A percentile compares a stretch with the other conserved stretches of the same genome.
phyloP scores from a whole-genome alignment of 768 basidiomycete genomes.

The Russula vinacea region DNA sequence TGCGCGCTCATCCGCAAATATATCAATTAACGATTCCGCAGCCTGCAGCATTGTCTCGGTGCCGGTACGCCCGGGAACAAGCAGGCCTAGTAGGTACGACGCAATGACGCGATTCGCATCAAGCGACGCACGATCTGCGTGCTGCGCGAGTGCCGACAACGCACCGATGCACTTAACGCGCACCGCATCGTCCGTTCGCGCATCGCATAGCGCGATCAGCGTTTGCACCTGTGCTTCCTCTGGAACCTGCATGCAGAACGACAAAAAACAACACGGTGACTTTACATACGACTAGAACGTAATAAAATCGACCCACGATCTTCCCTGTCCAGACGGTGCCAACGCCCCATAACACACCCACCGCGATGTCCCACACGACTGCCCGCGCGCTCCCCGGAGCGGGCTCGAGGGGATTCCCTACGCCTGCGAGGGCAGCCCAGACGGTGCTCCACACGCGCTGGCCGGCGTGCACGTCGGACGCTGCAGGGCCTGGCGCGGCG shows the following conservation, averaged over 20 bases:
- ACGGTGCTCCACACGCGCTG: constrained; percentile 58
- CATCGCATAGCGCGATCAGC: constrained; percentile 62
- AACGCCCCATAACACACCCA: constrained; percentile 88
- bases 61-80: constrained; percentile 43
- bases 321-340: constrained; percentile 68
- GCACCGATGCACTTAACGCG: constrained; percentile 80
- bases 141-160: constrained; percentile 79
- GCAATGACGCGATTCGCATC: constrained; percentile 70
- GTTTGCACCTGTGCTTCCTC: constrained; percentile 58
- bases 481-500: constrained; percentile 42
- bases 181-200: constrained; percentile 51
- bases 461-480: constrained; percentile 50
- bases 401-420: constrained; percentile 55
- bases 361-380: constrained; percentile 75
- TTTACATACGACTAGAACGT: background rate
- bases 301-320: constrained; percentile 44
- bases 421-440: constrained; percentile 58
- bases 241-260: constrained; percentile 44
- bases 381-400: constrained; percentile 61
- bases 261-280: background rate
- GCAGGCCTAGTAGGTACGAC: constrained; percentile 59
- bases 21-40: constrained; percentile 82
- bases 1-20: constrained; percentile 83
- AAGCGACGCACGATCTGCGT: constrained; percentile 48
- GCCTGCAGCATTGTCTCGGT: constrained; percentile 76